These are phyloP conservation scores for Haematococcus lacustris DNA, from an alignment of 139 green algal species.

Conservation along the genomic window DNA sequence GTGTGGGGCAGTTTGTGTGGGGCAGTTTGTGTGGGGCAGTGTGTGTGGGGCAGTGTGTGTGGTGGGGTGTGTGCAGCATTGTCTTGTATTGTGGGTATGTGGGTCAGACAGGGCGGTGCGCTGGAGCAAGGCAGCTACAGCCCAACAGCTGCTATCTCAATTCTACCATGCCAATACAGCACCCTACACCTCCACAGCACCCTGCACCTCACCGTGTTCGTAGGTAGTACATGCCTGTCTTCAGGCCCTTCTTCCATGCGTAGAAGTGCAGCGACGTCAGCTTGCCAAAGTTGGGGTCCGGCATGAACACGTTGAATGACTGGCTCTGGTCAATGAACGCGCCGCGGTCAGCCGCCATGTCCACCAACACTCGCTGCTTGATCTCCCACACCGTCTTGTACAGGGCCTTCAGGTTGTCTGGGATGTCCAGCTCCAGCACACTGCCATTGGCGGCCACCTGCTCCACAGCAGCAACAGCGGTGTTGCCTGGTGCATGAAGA, in stretches of 20 bases:
- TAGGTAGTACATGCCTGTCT: slow-evolving; percentile 99
- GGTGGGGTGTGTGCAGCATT: no score
- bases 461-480: not conserved
- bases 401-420: slow-evolving; percentile 82
- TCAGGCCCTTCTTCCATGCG: slow-evolving; percentile 90
- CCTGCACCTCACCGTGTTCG: slow-evolving; percentile 64
- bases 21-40: no score
- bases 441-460: slow-evolving; percentile 50
- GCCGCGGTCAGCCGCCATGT: slow-evolving; percentile 97
- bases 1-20: no score
- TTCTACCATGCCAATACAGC: no score
- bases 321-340: slow-evolving; percentile 98
- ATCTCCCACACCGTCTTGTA: slow-evolving; percentile 99
- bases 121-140: no score
- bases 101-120: no score
- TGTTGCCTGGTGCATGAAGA: not conserved
- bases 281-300: slow-evolving; percentile 98
- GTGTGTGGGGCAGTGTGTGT: no score
- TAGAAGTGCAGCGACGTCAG: slow-evolving; percentile 98
- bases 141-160: no score
- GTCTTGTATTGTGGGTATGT: no score
- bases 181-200: no score
- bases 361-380: slow-evolving; percentile 91
- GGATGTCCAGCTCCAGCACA: slow-evolving; percentile 71
- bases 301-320: slow-evolving; percentile 96